A percentile compares a stretch with the other conserved stretches of the same genome.
Conservation (phyloP, 1,284 basidiomycete genomes). For the Ganoderma leucocontextum region DNA sequence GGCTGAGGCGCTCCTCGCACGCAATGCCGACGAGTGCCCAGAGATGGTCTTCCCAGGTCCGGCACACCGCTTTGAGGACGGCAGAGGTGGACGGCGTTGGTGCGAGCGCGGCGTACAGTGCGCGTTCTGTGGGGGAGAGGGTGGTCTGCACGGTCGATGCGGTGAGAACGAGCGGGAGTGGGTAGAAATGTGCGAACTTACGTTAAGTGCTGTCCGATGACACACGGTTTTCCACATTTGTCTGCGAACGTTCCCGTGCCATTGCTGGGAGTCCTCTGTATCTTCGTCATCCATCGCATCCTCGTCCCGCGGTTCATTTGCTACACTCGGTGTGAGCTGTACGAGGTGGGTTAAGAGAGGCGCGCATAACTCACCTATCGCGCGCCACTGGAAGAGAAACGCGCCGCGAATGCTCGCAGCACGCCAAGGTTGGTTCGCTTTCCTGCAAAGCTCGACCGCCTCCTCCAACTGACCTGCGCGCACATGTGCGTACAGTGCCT, state of each 20-base stretch:
- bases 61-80: slow-evolving; percentile 81
- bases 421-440: slow-evolving; percentile 91
- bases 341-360: background rate
- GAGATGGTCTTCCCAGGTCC: slow-evolving; percentile 93
- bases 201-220: slow-evolving; percentile 80
- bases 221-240: slow-evolving; percentile 89
- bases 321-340: slow-evolving; percentile 39
- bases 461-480: slow-evolving; percentile 85
- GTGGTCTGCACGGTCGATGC: slow-evolving; percentile 54
- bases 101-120: slow-evolving; percentile 88
- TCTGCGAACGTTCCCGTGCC: slow-evolving; percentile 78
- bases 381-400: slow-evolving; percentile 76
- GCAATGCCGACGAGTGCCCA: slow-evolving; percentile 92
- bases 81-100: slow-evolving; percentile 80
- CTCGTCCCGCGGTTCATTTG: slow-evolving; percentile 59
- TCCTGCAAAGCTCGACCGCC: slow-evolving; percentile 85
- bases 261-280: slow-evolving; percentile 51
- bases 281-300: slow-evolving; percentile 61
- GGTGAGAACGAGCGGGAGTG: slow-evolving; percentile 7
- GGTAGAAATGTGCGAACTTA: slow-evolving; percentile 45
- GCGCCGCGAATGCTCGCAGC: slow-evolving; percentile 88
- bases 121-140: slow-evolving; percentile 80
- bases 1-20: slow-evolving; percentile 82
- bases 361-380: slow-evolving; percentile 57
- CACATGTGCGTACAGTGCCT: slow-evolving; percentile 81